Conservation (phyloP, 192 early-diverging fungal species). For the Umbelopsis sp. region DNA sequence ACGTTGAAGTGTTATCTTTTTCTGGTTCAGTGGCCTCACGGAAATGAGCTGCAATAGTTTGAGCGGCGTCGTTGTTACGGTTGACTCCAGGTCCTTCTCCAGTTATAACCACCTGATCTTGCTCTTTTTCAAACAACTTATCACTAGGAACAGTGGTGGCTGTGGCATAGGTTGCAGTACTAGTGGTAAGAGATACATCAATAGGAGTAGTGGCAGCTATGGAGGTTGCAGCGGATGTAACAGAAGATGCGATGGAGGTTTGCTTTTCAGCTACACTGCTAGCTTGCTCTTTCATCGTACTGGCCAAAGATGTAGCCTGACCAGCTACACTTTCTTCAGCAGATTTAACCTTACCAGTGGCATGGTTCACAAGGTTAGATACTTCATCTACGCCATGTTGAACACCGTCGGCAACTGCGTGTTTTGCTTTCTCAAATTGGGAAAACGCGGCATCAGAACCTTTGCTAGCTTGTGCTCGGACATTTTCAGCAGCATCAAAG, state of each 20-base stretch:
- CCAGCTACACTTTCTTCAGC: not conserved
- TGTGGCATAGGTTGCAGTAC: not conserved
- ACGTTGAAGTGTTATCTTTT: not conserved
- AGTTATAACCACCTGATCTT: not conserved
- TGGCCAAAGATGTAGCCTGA: not conserved
- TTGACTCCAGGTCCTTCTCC: not conserved
- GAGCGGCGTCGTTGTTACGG: not conserved
- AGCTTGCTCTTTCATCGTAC: not conserved
- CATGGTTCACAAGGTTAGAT: not conserved
- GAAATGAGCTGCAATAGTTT: slow-evolving; percentile 5
- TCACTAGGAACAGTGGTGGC: not conserved
- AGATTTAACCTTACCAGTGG: not conserved
- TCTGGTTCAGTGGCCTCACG: slow-evolving; percentile 1
- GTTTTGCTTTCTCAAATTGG: slow-evolving; percentile 10
- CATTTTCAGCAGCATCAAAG: slow-evolving; percentile 5
- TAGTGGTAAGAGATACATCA: no score
- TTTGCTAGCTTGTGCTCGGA: not conserved
- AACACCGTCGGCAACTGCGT: not conserved
- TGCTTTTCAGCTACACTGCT: no score
- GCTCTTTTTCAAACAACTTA: not conserved
- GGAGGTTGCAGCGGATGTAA: not conserved
- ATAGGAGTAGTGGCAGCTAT: not conserved
- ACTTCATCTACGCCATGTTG: slow-evolving; percentile 4
- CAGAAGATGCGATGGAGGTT: not conserved
- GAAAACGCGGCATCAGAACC: not conserved